Base-by-base conservation (phyloP, 2,329 filamentous ascomycete species). In the Beauveria sp. region DNA sequence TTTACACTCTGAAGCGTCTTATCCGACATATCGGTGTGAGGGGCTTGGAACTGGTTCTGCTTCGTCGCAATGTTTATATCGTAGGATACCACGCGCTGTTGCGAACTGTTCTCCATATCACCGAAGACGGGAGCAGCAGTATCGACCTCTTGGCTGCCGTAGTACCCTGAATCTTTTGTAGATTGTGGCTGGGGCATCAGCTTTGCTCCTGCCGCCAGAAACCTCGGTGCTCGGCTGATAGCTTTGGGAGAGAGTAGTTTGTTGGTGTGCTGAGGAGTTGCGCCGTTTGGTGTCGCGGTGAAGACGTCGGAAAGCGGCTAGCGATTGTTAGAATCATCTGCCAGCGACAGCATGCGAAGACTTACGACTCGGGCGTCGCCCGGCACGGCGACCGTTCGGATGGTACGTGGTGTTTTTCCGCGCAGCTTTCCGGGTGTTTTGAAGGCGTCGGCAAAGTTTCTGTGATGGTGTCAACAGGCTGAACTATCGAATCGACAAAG, bases 391-490 rank as follows among this genome's bases (percentile, higher is more conserved):
- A 74, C 75, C 71, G 88, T 92, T 61, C 86, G 83, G 40, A 78
- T 78, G 20, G 89, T 91, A 64, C 88, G 83, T 47, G 90, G 90
- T 30, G 90, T 93, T 77, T 91, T 93, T 60, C 88, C 90, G 66
- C 90, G 86, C 71, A 95, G 76, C 72, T 91, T 93, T 61, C 90
- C 90, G 3, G 91, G 91, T 43, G 91, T 95, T 72, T 98, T 99
- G 79, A 98, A 97, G n/a, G 96, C 87, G 69, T 98, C 93, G 65
- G 91, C 85, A 63, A 98, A 87, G 72, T 93, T 93, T 65, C 95
- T 98, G 69, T 28, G 8, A 14, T 38, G 12, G 42, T 47, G 62
- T 77, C 64, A 77, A 74, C 65, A 66, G 59, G 63, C 18, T 18
- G 34, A 10, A 40, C 26, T 45, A 57, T 58, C 38, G 16, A 58